phyloP scores from a whole-genome alignment of 1,139 yeast genomes.

The Yamadazyma songkhlaensis region DNA sequence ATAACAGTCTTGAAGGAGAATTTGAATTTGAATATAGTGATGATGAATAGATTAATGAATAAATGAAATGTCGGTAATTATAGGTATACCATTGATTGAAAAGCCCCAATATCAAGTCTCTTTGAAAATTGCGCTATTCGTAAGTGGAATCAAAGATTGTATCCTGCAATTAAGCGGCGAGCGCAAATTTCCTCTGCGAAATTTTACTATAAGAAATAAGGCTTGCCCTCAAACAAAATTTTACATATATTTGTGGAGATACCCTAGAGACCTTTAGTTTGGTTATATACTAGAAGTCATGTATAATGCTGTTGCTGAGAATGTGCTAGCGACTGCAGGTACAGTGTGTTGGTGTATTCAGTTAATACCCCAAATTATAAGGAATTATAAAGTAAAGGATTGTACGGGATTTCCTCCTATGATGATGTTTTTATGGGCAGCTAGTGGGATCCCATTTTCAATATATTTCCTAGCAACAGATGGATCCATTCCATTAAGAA shows the following conservation, averaged over 20 bases:
- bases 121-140: not conserved
- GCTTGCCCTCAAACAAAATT: not conserved
- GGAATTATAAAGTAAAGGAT: slow-evolving; percentile 70
- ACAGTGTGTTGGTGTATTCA: slow-evolving; percentile 92
- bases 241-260: too few relatives aligned
- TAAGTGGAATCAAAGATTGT: too few relatives aligned
- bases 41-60: slow-evolving; percentile 5
- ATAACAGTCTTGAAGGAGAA: slow-evolving; percentile 3
- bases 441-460: slow-evolving; percentile 79
- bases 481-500: slow-evolving; percentile 70
- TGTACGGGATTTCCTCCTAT: slow-evolving; percentile 82
- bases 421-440: slow-evolving; percentile 84
- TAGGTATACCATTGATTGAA: too few relatives aligned
- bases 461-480: slow-evolving; percentile 73
- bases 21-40: slow-evolving; percentile 17
- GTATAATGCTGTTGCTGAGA: slow-evolving; percentile 50
- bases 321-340: slow-evolving; percentile 84
- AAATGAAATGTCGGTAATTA: too few relatives aligned
- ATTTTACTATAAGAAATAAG: not conserved
- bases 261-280: not conserved
- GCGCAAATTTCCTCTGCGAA: not conserved
- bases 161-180: not conserved
- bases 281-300: slow-evolving; percentile 6
- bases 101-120: not conserved
- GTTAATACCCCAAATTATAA: slow-evolving; percentile 76